Base-by-base conservation (phyloP, 129 eudicot genomes). In the Artemisia argyi region DNA sequence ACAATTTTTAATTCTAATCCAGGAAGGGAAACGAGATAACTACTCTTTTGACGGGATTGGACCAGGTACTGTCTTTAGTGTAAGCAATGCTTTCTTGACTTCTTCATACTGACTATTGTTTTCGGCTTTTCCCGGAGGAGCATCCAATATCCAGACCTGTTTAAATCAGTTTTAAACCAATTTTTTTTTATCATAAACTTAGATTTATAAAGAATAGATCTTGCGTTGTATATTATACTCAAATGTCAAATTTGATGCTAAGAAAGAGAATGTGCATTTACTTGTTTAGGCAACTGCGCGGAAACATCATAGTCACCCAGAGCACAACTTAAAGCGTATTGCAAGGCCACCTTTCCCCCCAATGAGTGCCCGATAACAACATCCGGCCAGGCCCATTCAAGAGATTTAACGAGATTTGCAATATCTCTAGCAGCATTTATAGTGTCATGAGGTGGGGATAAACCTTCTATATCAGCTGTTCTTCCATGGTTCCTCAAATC, bases 281-380 rank as follows among this genome's bases (percentile, higher is more conserved):
- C 97, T 89, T 88, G 96, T 69, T 83, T 91, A 46, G 97, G 97
- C 61, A 88, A 71, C 22, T 62, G 72, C 14, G 75, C 79, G 13
- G 83, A 66, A 44, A 78, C 79, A 12, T 93, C 97, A 74, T 84
- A 91, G 75, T 82, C 85, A 51, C 91, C 92, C 11, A 80, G 67
- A 74, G 88, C 82, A 84, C 96, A 86, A 65, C 97, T 88, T 30
- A 80, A 75, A 7, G 84, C 92, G 65, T 82, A 91, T 71, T 91
- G 97, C 81, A 86, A 72, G 0, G 89, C 91, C 70, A 88, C 97
- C 73, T 91, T 91, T 14, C 96, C 96, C 1, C 96, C 97, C 86
- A 91, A 74, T 20, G 97, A 91, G 72, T 91, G 93, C 0, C 96
- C 96, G 7, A 91, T 82, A 68, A 91, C 90, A 57, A 84, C 87